A percentile compares a stretch with the other conserved stretches of the same genome.
Evolutionary conservation across 495 filamentous ascomycete species (phyloP).

Genomic region (Penicillium antarcticum): DNA sequence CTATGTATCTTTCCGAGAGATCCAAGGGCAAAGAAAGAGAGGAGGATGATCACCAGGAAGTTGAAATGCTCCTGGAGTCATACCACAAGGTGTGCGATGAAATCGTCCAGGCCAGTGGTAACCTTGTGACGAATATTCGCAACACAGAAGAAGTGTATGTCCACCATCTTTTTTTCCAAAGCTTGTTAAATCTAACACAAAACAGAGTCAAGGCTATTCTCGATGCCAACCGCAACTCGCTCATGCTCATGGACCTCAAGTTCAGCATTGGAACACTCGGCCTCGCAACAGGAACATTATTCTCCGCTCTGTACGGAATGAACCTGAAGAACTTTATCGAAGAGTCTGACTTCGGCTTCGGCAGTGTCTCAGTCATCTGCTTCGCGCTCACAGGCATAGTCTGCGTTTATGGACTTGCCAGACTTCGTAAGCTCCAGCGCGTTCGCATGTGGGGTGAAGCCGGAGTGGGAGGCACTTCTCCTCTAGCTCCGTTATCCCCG

Average conservation of each 20-base stretch:
- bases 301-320: slow-evolving; percentile 98
- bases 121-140: slow-evolving; percentile 89
- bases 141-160: slow-evolving; percentile 98
- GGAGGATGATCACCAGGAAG: slow-evolving; percentile 90
- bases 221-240: slow-evolving; percentile 93
- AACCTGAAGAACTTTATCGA: slow-evolving; percentile 99
- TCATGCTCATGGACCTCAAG: slow-evolving; percentile 96
- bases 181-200: slow-evolving; percentile 3
- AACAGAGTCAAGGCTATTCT: slow-evolving; percentile 89
- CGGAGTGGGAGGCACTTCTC: slow-evolving; percentile 32
- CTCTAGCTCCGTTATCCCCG: slow-evolving; percentile 29
- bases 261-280: slow-evolving; percentile 94
- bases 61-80: slow-evolving; percentile 93
- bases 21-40: slow-evolving; percentile 66
- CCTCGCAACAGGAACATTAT: slow-evolving; percentile 86
- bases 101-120: slow-evolving; percentile 91
- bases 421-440: slow-evolving; percentile 81
- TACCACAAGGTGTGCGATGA: slow-evolving; percentile 98
- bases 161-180: neutral
- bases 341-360: slow-evolving; percentile 88
- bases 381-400: slow-evolving; percentile 71
- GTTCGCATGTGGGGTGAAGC: slow-evolving; percentile 78
- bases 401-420: slow-evolving; percentile 74
- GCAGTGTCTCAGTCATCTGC: slow-evolving; percentile 65
- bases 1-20: slow-evolving; percentile 94